Base-by-base conservation (phyloP, 2,329 filamentous ascomycete species). In the Ceratocystis destructans region DNA sequence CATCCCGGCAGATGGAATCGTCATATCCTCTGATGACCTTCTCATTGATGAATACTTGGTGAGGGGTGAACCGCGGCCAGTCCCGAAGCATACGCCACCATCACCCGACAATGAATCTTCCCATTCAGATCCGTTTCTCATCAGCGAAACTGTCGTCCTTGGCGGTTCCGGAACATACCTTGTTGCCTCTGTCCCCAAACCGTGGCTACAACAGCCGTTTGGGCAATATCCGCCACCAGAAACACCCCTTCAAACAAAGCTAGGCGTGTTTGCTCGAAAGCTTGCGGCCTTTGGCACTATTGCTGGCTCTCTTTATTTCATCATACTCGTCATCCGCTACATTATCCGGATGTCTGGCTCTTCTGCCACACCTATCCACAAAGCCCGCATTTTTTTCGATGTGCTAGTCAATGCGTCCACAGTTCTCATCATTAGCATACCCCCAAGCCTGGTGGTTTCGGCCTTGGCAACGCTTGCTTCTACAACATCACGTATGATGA, bases 81-180 rank as follows among this genome's bases (percentile, higher is more conserved):
- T 91, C 41, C 85, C 83, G 71, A 92, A 92, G 75, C 1, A 71
- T 72, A 1, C 70, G 25, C 25, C 17, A 33, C 12, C 53, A 22
- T 46, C 22, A 10, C 48, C 12, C 0, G 6, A 10, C 7, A 10
- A 59, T 20, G 50, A 64, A 25, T 55, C 37, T 55, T 28, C 48
- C 15, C n/a, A 37, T 45, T 77, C 87, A 69, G 89, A 92, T 70
- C 89, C 89, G 0, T 93, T 93, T 74, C 90, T 93, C 69, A 79
- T 92, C 3, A 92, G 88, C 25, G 89, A 89, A 59, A 87, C 87
- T 2, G 90, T 90, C 70, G 85, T 93, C 10, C 84, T 85, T 0
- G 87, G 90, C 71, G 89, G 89, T 65, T 80, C 90, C 6, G 89
- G 89, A 8, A 85, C 83, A 3, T 92, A 90, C 74, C 74, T 93